A percentile compares a stretch with the other conserved stretches of the same genome.
Evolutionary conservation across 2,329 filamentous ascomycete species (phyloP).

Genomic region (Ophiostoma sp.): DNA sequence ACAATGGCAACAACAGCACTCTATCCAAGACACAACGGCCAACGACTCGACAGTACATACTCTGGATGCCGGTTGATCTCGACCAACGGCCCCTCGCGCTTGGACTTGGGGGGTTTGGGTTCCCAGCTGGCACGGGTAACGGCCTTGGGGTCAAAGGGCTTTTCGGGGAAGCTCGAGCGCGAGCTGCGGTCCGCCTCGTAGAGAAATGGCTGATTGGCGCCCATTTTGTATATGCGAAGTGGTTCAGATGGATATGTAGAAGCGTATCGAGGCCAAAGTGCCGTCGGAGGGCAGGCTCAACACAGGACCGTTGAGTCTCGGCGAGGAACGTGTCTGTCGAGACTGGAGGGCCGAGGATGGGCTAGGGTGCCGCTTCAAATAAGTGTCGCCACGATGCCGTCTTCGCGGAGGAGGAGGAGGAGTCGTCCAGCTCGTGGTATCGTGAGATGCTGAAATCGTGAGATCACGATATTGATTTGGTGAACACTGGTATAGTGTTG

Average conservation of each 20-base stretch:
- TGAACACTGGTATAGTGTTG: neutral
- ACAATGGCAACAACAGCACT: neutral
- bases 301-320: constrained; percentile 2
- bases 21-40: neutral
- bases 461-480: neutral
- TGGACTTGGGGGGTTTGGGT: constrained; percentile 55
- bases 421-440: neutral
- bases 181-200: constrained; percentile 55
- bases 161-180: constrained; percentile 46
- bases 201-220: constrained; percentile 57
- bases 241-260: neutral
- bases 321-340: neutral
- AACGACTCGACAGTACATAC: constrained; percentile 44
- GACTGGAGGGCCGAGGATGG: neutral
- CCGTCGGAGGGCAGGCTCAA: neutral
- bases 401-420: no score
- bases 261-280: neutral
- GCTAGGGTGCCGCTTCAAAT: neutral
- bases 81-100: constrained; percentile 69
- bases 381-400: neutral
- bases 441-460: constrained; percentile 6
- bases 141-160: constrained; percentile 78
- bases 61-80: constrained; percentile 84
- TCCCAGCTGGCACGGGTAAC: constrained; percentile 74
- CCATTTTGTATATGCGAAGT: constrained; percentile 30